Evolutionary conservation across 306 rosid species (phyloP).

Genomic region (Ormosia semicastrata): DNA sequence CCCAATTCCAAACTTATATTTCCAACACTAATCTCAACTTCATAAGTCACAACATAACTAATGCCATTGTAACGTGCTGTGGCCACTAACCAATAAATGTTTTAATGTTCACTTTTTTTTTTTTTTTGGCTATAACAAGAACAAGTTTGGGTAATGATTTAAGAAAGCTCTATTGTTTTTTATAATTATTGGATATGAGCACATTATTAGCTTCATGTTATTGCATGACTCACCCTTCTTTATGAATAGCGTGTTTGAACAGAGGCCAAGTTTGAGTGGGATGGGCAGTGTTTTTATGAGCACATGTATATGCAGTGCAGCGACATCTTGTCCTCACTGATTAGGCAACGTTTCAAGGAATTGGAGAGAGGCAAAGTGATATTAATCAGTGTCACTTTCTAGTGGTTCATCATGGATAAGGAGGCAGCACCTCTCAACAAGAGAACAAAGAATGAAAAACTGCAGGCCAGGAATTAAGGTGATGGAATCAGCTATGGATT

Average conservation of each 20-base stretch:
- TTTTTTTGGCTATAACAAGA: too few relatives aligned
- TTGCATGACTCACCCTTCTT: too few relatives aligned
- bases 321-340: conserved; percentile 26
- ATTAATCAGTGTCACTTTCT: conserved; percentile 16
- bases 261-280: conserved; percentile 1
- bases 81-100: too few relatives aligned
- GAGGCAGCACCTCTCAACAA: not conserved
- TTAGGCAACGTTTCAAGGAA: not conserved
- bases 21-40: too few relatives aligned
- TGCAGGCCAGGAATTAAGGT: not conserved
- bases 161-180: too few relatives aligned
- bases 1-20: too few relatives aligned
- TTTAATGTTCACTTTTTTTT: too few relatives aligned
- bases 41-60: too few relatives aligned
- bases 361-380: not conserved
- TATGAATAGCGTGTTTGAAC: not conserved
- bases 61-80: too few relatives aligned
- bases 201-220: not conserved
- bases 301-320: conserved; percentile 24
- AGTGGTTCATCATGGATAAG: not conserved
- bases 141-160: too few relatives aligned
- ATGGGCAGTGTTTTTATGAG: not conserved
- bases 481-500: not conserved
- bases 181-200: too few relatives aligned
- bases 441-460: not conserved